A percentile compares a stretch with the other conserved stretches of the same genome.
phyloP scores from a whole-genome alignment of 805 yeast genomes.

The Pichia pseudocactophila region DNA sequence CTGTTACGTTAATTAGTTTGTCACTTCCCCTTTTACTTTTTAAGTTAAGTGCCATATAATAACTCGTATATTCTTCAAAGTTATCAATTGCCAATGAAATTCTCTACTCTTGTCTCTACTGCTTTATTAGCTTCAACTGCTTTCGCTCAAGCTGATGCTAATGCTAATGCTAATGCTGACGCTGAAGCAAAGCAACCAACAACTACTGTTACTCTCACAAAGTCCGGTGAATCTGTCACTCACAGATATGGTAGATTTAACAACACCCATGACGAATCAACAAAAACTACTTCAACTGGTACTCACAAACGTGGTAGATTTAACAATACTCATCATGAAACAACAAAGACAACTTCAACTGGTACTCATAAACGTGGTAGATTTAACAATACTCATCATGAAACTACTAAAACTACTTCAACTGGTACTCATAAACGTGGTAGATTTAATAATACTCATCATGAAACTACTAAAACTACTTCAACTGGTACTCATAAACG shows the following conservation, averaged over 20 bases:
- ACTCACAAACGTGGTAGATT: constrained; percentile 43
- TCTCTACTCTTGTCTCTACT: constrained; percentile 26
- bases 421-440: constrained; percentile 39
- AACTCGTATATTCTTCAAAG: neutral
- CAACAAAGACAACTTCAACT: constrained; percentile 25
- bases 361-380: constrained; percentile 49
- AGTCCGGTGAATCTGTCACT: constrained; percentile 30
- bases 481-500: constrained; percentile 42
- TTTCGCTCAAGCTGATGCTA: constrained; percentile 19
- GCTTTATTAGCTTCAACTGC: constrained; percentile 24
- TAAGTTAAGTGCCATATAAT: no score
- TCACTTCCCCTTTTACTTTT: no score
- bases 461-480: constrained; percentile 19
- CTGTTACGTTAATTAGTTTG: neutral
- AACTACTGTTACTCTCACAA: constrained; percentile 26
- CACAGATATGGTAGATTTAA: constrained; percentile 50
- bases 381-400: constrained; percentile 38
- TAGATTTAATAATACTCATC: constrained; percentile 41
- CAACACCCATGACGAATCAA: constrained; percentile 28
- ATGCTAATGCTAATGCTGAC: constrained; percentile 30
- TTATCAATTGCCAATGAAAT: constrained; percentile 29
- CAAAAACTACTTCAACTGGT: constrained; percentile 20
- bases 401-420: constrained; percentile 22
- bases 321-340: constrained; percentile 42
- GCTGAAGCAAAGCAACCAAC: constrained; percentile 21